These are phyloP conservation scores for Amborella trichopoda DNA, from an alignment of 164 flowering plant species.

Conservation along the genomic window DNA sequence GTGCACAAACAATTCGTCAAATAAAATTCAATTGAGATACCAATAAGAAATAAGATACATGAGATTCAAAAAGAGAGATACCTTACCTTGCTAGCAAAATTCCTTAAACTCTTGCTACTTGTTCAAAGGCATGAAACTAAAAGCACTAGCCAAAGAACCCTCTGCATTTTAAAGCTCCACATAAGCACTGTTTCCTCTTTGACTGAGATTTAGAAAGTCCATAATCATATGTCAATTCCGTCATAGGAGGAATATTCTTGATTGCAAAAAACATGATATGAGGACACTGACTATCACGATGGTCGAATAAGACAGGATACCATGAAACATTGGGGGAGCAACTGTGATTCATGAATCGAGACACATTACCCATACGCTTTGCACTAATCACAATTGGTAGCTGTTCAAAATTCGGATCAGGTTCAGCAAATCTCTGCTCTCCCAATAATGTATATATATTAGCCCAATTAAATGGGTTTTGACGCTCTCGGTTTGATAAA, in stretches of 20 bases:
- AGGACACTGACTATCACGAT: conserved; percentile 20
- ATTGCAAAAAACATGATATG: conserved; percentile 56
- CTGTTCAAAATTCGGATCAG: conserved; percentile 12
- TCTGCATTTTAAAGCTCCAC: conserved; percentile 36
- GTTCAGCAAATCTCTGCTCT: conserved; percentile 13
- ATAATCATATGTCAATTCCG: conserved; percentile 61
- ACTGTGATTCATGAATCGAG: conserved; percentile 79
- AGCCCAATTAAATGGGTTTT: conserved; percentile 15
- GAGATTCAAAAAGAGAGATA: too few species aligned
- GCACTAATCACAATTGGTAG: conserved; percentile 35
- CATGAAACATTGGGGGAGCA: conserved; percentile 64
- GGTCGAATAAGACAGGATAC: conserved; percentile 47
- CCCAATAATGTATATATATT: conserved; percentile 18
- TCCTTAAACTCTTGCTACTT: too few species aligned
- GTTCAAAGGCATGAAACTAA: too few species aligned
- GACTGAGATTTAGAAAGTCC: conserved; percentile 19
- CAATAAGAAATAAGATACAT: too few species aligned
- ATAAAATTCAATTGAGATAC: too few species aligned
- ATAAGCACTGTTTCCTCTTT: conserved; percentile 32
- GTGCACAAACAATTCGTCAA: too few species aligned
- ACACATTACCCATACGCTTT: conserved; percentile 49
- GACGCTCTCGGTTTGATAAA: conserved; percentile 22
- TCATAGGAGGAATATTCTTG: conserved; percentile 63
- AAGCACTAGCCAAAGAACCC: conserved; percentile 24
- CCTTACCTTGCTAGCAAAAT: too few species aligned